These are phyloP conservation scores for Nepenthes mirabilis DNA, from an alignment of 148 eudicot genomes.

Conservation along the genomic window DNA sequence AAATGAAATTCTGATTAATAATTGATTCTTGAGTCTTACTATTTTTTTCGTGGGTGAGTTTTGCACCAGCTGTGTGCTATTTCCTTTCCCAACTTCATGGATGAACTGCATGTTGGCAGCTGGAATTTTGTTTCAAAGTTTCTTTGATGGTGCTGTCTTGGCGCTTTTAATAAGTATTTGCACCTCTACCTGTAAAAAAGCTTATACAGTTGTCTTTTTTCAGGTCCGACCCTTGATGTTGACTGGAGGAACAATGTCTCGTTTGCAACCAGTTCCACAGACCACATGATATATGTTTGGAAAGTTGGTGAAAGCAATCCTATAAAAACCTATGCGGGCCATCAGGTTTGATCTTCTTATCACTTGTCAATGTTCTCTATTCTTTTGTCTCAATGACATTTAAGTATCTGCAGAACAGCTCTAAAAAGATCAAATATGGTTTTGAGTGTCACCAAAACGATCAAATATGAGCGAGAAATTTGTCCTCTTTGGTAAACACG, in stretches of 20 bases:
- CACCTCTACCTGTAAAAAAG: too few species aligned
- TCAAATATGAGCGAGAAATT: too few species aligned
- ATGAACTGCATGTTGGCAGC: too few species aligned
- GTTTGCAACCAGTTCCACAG: constrained; percentile 78
- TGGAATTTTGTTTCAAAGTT: too few species aligned
- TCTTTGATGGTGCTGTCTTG: too few species aligned
- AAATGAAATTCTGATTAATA: not conserved
- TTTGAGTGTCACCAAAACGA: too few species aligned
- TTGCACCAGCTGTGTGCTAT: too few species aligned
- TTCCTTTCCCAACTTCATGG: too few species aligned
- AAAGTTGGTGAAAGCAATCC: constrained; percentile 48
- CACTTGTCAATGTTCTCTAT: not conserved
- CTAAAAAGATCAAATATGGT: not conserved
- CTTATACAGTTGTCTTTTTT: constrained; percentile 1
- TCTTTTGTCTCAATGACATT: not conserved
- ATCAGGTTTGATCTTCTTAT: constrained; percentile 38
- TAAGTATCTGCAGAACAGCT: not conserved
- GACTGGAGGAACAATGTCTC: constrained; percentile 72
- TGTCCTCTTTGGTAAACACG: too few species aligned
- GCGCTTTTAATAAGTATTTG: too few species aligned
- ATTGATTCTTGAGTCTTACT: too few species aligned
- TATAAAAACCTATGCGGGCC: constrained; percentile 53
- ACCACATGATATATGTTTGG: constrained; percentile 61
- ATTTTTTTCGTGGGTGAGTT: too few species aligned
- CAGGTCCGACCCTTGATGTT: constrained; percentile 66